Conservation (phyloP, 2,329 filamentous ascomycete genomes). For the Colletotrichum musae region DNA sequence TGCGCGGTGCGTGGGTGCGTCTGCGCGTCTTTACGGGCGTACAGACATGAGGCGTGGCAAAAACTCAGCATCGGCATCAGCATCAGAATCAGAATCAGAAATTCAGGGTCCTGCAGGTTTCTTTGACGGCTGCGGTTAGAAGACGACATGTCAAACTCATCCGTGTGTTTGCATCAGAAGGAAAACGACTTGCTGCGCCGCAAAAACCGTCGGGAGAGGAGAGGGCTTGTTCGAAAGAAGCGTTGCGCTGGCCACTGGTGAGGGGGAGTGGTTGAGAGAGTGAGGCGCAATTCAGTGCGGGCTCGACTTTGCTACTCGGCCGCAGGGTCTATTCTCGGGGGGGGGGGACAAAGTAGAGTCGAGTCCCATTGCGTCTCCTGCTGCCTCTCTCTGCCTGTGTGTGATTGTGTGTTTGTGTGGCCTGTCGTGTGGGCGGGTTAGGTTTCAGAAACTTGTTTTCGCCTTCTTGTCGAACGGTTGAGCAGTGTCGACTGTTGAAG, state of each 20-base stretch:
- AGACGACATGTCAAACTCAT: not conserved
- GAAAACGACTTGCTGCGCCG: constrained; percentile 1
- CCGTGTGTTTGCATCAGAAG: not conserved
- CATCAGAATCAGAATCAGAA: too few species aligned
- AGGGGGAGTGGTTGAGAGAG: not conserved
- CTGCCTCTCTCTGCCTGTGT: not conserved
- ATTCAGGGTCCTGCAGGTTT: too few species aligned
- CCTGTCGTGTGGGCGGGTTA: not conserved
- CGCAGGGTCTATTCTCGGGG: not conserved
- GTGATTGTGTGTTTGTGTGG: not conserved
- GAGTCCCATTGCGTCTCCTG: not conserved
- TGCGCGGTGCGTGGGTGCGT: too few species aligned
- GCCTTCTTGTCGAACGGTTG: constrained; percentile 1
- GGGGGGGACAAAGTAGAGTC: too few species aligned
- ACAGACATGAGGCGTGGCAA: not conserved
- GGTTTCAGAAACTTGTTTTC: not conserved
- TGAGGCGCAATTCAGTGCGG: not conserved
- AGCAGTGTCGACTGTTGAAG: too few species aligned
- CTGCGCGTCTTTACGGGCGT: not conserved
- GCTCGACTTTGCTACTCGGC: not conserved
- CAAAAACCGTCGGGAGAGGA: not conserved
- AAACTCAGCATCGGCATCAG: not conserved
- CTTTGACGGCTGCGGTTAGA: too few species aligned
- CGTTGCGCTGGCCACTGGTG: not conserved
- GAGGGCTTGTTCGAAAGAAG: not conserved